Evolutionary conservation across 176 grass and related monocot genomes (phyloP), one percentile per base, ranked within the genome.

Genomic region (Puya raimondii): DNA sequence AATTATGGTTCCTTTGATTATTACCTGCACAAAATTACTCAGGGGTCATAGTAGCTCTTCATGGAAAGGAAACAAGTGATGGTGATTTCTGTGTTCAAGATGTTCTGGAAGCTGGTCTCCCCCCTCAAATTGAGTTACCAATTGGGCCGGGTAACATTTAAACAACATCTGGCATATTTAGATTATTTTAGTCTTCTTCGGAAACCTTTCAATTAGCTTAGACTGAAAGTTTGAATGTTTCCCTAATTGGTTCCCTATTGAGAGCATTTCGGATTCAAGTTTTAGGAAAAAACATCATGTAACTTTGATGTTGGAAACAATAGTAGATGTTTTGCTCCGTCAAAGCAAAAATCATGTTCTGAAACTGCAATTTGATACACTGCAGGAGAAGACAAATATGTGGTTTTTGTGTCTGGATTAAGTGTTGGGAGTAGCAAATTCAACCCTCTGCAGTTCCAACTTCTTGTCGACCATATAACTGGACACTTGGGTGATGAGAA

Each of bases 401-500:
- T 99, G 26, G 86, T 87, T 70, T 91, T 99, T 16, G 23, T 93
- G 13, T 93, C 94, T 2, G 94, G 94, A 57, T 82, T 93, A 75
- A 84, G 72, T 85, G 72, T 99, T 10, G 89, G 94, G 59, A 84
- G 68, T 47, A 33, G 50, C 56, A 74, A 29, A 82, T 99, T 99
- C 72, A 90, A 99, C 90, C 89, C 94, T 88, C 89, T 93, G 33
- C 87, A 99, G 59, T 93, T 99, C 80, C 94, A 99, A 74, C 94
- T 99, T 82, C 87, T 93, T 58, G 82, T 99, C 48, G 94, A 99
- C 80, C 94, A 99, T 86, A 85, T 99, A 69, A 86, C 94, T 3
- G 87, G 94, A 14, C 89, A 99, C 83, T 76, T 93, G 82, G 94
- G 94, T 65, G 94, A 99, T 86, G 90, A 92, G 25, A 93, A 90